These are phyloP conservation scores for Echria macrotheca DNA, from an alignment of 495 filamentous ascomycete genomes.

Conservation along the genomic window DNA sequence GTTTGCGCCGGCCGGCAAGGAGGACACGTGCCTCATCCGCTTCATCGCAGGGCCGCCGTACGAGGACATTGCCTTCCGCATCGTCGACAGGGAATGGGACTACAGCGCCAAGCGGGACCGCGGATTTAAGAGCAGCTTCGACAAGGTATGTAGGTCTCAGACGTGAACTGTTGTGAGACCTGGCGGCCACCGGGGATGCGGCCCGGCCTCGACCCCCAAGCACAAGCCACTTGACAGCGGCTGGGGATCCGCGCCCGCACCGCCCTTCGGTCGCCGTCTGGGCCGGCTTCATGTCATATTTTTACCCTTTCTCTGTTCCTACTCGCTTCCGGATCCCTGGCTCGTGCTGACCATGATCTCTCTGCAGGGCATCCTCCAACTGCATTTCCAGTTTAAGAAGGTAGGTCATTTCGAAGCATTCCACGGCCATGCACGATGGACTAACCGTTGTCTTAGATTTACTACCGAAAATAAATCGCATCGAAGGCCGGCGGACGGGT, in stretches of 20 bases:
- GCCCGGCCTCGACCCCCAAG: neutral
- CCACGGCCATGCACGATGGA: no score
- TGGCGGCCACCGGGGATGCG: conserved; percentile 5
- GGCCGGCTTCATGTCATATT: neutral
- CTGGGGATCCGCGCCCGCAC: no score
- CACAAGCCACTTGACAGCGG: conserved; percentile 9
- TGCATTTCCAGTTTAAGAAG: conserved; percentile 98
- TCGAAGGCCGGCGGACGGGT: no score
- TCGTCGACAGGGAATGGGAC: conserved; percentile 99
- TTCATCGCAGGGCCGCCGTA: conserved; percentile 96
- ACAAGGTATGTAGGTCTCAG: conserved; percentile 70
- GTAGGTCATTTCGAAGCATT: no score
- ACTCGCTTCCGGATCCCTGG: neutral
- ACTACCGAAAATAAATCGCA: conserved; percentile 62
- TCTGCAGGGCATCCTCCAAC: conserved; percentile 80
- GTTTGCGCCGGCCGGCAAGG: conserved; percentile 91
- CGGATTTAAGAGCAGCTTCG: conserved; percentile 93
- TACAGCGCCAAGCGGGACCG: conserved; percentile 93
- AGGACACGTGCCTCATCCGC: conserved; percentile 93
- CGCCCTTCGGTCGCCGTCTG: neutral
- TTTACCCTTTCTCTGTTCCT: neutral
- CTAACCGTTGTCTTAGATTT: conserved; percentile 52
- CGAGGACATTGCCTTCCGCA: conserved; percentile 94
- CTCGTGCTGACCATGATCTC: conserved; percentile 18
- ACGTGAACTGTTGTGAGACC: conserved; percentile 7